These are phyloP conservation scores for Fusarium aywerte DNA, from an alignment of 2,329 filamentous ascomycete genomes.

Conservation along the genomic window DNA sequence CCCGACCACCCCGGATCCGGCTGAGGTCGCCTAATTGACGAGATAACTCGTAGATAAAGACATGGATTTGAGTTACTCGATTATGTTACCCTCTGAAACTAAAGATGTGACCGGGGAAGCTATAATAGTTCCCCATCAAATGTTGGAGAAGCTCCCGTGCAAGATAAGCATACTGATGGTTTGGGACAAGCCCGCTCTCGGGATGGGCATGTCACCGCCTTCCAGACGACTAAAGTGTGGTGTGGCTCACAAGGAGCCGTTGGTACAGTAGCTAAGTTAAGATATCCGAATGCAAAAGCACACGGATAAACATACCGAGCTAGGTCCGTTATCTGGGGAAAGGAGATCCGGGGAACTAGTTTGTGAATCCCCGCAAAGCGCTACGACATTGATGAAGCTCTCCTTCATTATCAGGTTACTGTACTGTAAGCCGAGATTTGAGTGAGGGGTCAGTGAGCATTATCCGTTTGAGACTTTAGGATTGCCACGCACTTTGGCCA, in stretches of 20 bases:
- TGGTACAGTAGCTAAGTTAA: background rate
- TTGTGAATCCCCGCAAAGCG: constrained; percentile 27
- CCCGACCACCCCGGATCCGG: background rate
- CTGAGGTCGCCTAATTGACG: constrained; percentile 13
- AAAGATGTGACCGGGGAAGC: constrained; percentile 8
- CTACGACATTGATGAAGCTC: constrained; percentile 19
- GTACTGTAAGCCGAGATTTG: background rate
- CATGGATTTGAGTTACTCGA: constrained; percentile 5
- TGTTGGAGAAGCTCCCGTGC: constrained; percentile 3
- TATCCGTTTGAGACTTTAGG: background rate
- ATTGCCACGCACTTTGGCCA: background rate
- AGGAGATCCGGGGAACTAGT: constrained; percentile 32
- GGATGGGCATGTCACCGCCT: constrained; percentile 11
- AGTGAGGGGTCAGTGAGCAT: constrained; percentile 10
- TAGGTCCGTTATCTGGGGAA: constrained; percentile 37
- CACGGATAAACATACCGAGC: constrained; percentile 17
- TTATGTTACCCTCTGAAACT: constrained; percentile 4
- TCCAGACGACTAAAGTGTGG: constrained; percentile 22
- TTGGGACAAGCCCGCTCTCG: background rate
- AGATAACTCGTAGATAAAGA: constrained; percentile 1
- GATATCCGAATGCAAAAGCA: constrained; percentile 2
- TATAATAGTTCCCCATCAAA: constrained; percentile 6
- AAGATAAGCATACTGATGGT: constrained; percentile 3
- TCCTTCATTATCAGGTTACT: constrained; percentile 6
- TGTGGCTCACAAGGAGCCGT: constrained; percentile 31